phyloP scores from a whole-genome alignment of 1,284 basidiomycete species.

The Vanrija sp. region DNA sequence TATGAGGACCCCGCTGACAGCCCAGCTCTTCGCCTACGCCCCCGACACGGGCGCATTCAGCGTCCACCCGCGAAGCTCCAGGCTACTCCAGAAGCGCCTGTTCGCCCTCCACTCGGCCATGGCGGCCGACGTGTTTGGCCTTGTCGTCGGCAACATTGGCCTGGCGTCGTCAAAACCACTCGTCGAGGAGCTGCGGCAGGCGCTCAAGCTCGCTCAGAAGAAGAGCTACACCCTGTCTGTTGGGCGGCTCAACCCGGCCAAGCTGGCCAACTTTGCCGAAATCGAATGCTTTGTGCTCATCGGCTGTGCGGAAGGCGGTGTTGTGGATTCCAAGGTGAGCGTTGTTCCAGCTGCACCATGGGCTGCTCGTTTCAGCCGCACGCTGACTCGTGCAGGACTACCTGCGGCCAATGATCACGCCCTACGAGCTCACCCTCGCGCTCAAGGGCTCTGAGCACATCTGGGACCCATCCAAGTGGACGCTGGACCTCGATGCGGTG shows the following conservation, averaged over 20 bases:
- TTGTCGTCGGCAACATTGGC: slow-evolving; percentile 91
- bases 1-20: not conserved
- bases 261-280: slow-evolving; percentile 93
- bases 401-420: slow-evolving; percentile 84
- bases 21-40: slow-evolving; percentile 55
- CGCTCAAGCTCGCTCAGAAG: slow-evolving; percentile 64
- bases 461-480: slow-evolving; percentile 56
- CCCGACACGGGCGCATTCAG: slow-evolving; percentile 55
- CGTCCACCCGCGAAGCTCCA: slow-evolving; percentile 68
- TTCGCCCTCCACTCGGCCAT: slow-evolving; percentile 81
- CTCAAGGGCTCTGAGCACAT: slow-evolving; percentile 71
- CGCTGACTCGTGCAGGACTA: slow-evolving; percentile 62
- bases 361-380: no score
- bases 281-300: slow-evolving; percentile 94
- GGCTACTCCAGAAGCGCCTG: slow-evolving; percentile 87
- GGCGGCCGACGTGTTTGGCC: slow-evolving; percentile 89
- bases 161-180: slow-evolving; percentile 75
- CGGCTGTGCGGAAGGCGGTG: slow-evolving; percentile 88
- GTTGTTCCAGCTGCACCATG: not conserved
- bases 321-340: slow-evolving; percentile 74
- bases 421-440: slow-evolving; percentile 84
- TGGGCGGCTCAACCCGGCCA: slow-evolving; percentile 91
- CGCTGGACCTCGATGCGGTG: slow-evolving; percentile 54
- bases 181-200: slow-evolving; percentile 66
- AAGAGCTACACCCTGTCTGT: slow-evolving; percentile 94